Evolutionary conservation across 1,284 basidiomycete species (phyloP).

Genomic region (Ceratobasidium sp.): DNA sequence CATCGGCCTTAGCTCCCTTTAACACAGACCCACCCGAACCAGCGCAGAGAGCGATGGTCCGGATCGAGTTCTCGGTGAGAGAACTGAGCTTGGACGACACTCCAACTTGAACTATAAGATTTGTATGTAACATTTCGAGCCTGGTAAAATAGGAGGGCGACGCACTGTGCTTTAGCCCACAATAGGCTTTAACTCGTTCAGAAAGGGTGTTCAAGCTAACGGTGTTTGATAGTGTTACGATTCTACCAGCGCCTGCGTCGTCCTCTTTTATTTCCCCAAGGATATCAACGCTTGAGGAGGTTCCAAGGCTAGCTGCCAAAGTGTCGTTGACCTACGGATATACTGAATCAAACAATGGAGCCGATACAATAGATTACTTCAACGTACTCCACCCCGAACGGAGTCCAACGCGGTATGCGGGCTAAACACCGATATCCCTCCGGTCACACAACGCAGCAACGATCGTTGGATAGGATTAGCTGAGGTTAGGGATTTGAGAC

Average conservation of each 20-base stretch:
- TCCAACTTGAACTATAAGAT: constrained; percentile 89
- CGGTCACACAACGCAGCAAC: constrained; percentile 82
- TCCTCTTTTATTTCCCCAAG: constrained; percentile 56
- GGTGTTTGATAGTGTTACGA: constrained; percentile 72
- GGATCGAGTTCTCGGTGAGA: constrained; percentile 52
- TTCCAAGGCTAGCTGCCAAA: constrained; percentile 50
- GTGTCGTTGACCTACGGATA: constrained; percentile 44
- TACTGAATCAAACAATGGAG: no score
- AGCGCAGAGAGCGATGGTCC: constrained; percentile 83
- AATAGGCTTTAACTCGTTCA: constrained; percentile 75
- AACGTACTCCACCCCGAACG: constrained; percentile 85
- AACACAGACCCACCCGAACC: constrained; percentile 86
- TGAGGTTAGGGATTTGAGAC: constrained; percentile 83
- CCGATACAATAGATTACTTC: no score
- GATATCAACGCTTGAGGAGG: constrained; percentile 57
- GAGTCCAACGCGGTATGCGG: constrained; percentile 91
- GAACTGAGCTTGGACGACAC: constrained; percentile 59
- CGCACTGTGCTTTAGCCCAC: constrained; percentile 76
- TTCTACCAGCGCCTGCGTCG: constrained; percentile 74
- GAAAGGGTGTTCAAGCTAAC: constrained; percentile 73
- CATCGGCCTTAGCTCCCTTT: constrained; percentile 77
- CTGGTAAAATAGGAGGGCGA: no score
- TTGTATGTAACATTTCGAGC: no score
- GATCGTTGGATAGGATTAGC: constrained; percentile 83
- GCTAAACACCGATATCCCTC: constrained; percentile 87